Conservation (phyloP, 148 eudicot genomes). For the Rhododendron simsii region DNA sequence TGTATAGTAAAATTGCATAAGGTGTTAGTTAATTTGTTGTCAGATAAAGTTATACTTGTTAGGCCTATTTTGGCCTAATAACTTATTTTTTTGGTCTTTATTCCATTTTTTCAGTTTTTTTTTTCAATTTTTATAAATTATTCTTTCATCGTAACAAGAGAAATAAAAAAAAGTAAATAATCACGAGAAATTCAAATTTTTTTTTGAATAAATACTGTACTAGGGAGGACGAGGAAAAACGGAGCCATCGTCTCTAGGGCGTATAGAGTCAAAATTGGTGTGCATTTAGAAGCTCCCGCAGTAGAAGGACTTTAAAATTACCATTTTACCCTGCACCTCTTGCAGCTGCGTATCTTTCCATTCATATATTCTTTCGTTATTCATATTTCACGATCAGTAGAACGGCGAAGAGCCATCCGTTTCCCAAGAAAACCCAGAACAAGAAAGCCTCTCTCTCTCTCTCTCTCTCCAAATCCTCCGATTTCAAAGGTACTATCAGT, state of each 20-base stretch:
- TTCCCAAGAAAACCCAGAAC: background rate
- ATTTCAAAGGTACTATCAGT: background rate
- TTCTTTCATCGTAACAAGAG: no score
- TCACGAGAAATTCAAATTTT: no score
- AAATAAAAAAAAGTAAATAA: no score
- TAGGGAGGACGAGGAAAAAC: no score
- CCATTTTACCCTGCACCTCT: constrained; percentile 4
- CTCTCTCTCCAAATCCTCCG: background rate
- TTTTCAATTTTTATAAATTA: no score
- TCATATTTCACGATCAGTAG: background rate
- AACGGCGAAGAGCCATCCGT: constrained; percentile 6
- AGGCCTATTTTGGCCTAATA: no score
- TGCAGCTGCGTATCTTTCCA: constrained; percentile 6
- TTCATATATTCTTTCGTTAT: background rate
- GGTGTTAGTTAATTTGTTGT: no score
- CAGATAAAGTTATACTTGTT: no score
- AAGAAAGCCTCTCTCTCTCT: background rate
- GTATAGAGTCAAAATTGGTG: background rate
- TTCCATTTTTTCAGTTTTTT: no score
- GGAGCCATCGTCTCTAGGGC: background rate
- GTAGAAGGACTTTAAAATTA: background rate
- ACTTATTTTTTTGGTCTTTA: no score
- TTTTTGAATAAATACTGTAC: no score
- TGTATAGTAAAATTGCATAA: no score
- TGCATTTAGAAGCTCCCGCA: background rate